A percentile compares a stretch with the other conserved stretches of the same genome.
These are phyloP conservation scores for Metschnikowia borealis DNA, from an alignment of 805 yeast genomes.

Conservation along the genomic window DNA sequence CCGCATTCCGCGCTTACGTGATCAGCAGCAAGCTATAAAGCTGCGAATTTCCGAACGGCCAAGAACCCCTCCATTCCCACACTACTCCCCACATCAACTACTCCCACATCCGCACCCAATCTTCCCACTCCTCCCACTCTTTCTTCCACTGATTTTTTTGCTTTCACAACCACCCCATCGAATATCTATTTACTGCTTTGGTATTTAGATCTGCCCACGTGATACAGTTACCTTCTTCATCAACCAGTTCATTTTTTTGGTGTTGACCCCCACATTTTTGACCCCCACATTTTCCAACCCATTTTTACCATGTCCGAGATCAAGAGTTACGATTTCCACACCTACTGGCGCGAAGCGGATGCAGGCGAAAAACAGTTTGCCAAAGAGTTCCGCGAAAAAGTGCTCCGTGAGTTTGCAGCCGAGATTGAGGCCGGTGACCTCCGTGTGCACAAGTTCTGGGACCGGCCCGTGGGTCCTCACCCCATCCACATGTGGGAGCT, in stretches of 20 bases:
- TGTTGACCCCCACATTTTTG: no score
- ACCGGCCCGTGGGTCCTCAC: constrained; percentile 54
- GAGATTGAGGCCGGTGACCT: constrained; percentile 41
- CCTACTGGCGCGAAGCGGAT: constrained; percentile 43
- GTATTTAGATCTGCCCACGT: no score
- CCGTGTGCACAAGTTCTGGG: constrained; percentile 44
- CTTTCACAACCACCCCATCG: no score
- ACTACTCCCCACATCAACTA: background rate
- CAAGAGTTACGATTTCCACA: constrained; percentile 48
- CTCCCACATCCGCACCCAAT: background rate
- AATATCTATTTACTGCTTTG: no score
- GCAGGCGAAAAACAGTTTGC: constrained; percentile 34
- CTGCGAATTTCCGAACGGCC: background rate
- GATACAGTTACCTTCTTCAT: no score
- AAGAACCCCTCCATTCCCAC: background rate
- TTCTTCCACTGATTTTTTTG: no score
- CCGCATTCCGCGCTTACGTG: constrained; percentile 1
- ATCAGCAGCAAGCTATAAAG: background rate
- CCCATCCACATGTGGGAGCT: constrained; percentile 57
- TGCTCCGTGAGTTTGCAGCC: constrained; percentile 37
- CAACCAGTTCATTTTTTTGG: no score
- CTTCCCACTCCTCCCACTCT: no score
- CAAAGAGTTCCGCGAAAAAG: constrained; percentile 33
- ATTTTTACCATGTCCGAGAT: constrained; percentile 2
- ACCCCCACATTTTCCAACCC: background rate